phyloP scores from a whole-genome alignment of 2,329 filamentous ascomycete genomes.

The Epichloe brachyelytri region DNA sequence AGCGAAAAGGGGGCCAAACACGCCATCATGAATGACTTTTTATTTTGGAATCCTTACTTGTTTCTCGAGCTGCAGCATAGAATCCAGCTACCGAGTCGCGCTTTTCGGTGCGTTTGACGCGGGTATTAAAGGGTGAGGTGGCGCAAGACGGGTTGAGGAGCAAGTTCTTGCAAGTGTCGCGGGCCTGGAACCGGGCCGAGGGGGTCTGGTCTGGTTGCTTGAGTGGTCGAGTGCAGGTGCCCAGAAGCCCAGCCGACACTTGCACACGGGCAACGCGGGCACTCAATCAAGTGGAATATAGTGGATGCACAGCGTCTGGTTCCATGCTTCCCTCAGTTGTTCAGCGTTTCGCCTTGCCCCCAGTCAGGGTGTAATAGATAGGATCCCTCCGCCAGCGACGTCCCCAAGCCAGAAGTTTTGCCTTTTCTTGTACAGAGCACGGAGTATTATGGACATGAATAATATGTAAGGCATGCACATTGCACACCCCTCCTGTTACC shows the following conservation, averaged over 20 bases:
- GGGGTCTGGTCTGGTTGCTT: not conserved
- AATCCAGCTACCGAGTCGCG: constrained; percentile 20
- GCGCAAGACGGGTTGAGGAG: constrained; percentile 10
- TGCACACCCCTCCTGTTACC: not conserved
- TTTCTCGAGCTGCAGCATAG: constrained; percentile 19
- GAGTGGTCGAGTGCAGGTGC: not conserved
- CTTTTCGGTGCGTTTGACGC: constrained; percentile 17
- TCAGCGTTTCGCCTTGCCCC: too few relatives aligned
- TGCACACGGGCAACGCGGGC: not conserved
- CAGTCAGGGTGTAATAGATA: not conserved
- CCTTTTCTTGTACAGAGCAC: not conserved
- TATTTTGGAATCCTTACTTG: constrained; percentile 11
- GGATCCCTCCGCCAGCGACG: not conserved
- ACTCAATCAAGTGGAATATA: not conserved
- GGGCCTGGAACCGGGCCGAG: constrained; percentile 11
- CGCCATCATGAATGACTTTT: not conserved
- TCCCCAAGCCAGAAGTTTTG: too few relatives aligned
- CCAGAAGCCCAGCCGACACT: not conserved
- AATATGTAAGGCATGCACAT: not conserved
- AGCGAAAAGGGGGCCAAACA: constrained; percentile 6
- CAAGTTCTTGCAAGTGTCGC: constrained; percentile 8
- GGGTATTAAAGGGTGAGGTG: constrained; percentile 14
- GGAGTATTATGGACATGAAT: too few relatives aligned
- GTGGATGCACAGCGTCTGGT: not conserved
- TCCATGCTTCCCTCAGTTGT: not conserved